A percentile compares a stretch with the other conserved stretches of the same genome.
phyloP scores from a whole-genome alignment of 306 rosid species.

The Cyamopsis tetragonoloba region DNA sequence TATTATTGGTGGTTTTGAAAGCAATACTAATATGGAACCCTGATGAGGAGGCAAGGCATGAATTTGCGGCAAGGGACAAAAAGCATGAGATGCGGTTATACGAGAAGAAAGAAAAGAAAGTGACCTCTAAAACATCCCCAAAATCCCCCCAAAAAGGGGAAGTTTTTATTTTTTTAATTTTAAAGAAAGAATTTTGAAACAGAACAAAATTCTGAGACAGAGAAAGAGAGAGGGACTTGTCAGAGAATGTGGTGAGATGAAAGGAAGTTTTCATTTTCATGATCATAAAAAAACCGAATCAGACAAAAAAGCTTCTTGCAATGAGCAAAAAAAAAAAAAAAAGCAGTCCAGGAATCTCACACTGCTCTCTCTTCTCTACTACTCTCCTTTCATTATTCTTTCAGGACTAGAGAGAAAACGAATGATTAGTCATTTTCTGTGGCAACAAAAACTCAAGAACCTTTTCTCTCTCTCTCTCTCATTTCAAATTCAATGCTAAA shows the following conservation, averaged over 20 bases:
- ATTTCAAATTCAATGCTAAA: constrained; percentile 23
- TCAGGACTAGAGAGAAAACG: constrained; percentile 47
- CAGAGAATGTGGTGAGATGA: constrained; percentile 39
- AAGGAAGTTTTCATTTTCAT: constrained; percentile 58
- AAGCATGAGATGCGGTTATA: constrained; percentile 75
- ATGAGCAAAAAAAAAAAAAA: constrained; percentile 62
- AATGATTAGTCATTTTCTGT: constrained; percentile 70
- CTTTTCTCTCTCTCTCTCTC: no score
- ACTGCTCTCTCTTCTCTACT: constrained; percentile 35
- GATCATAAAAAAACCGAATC: constrained; percentile 70
- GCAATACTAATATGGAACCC: constrained; percentile 60
- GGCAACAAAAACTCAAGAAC: constrained; percentile 31
- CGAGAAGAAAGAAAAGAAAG: constrained; percentile 49
- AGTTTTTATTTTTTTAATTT: no score
- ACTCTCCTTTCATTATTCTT: constrained; percentile 66
- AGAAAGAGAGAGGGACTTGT: constrained; percentile 40
- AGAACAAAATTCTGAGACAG: constrained; percentile 29
- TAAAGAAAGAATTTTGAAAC: constrained; percentile 33
- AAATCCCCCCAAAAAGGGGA: constrained; percentile 36
- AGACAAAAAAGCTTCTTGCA: constrained; percentile 84
- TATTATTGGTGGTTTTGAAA: constrained; percentile 40
- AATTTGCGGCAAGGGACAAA: constrained; percentile 81
- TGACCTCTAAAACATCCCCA: constrained; percentile 39
- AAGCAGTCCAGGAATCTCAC: constrained; percentile 81
- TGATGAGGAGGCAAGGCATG: constrained; percentile 74